Base-by-base conservation (phyloP, 2,329 filamentous ascomycete species). In the Gaeumannomyces sp. region DNA sequence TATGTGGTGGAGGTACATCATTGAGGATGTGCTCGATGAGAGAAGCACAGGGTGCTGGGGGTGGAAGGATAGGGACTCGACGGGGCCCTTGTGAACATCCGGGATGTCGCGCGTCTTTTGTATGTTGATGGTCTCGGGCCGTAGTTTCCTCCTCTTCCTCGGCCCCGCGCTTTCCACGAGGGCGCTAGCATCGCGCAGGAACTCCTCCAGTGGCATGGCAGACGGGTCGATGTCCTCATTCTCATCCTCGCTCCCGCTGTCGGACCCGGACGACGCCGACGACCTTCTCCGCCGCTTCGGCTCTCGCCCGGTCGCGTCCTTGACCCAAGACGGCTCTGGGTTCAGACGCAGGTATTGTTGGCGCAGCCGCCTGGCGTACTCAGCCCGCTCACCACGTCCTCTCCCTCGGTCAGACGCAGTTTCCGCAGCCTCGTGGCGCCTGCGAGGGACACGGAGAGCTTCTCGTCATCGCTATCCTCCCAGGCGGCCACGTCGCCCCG, bases 381-480 rank as follows among this genome's bases (percentile, higher is more conserved):
- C 94, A 67, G 86, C 88, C 95, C 95, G 70, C 80, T 92, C 68
- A 99, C 86, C 14, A 96, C 74, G 74, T 99, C 95, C 72, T 99
- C 95, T 1, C 85, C 85, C 72, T 94, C 92, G 2, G 87, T 89
- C 62, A 88, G 81, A 67, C 95, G 85, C 67, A 99, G 81, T 76
- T 98, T 98, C 69, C 93, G 86, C 73, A 97, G 76, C 68, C 91
- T 85, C 61, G 87, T 85, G 59, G 89, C 87, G 31, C 86, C 85
- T 4, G 92, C 90, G 56, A 99, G 83, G 19, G 94, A 98, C 61
- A 99, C 84, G 8, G 87, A 85, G 67, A 97, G 80, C 64, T 91
- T 85, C 73, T 98, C 95, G 73, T 99, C 95, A 71, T 99, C 95
- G 76, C 93, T 98, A 74, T 99, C 95, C 70, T 93, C 88, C 95